phyloP scores from a whole-genome alignment of 1,284 basidiomycete species.

The Rhodotorula sp. region DNA sequence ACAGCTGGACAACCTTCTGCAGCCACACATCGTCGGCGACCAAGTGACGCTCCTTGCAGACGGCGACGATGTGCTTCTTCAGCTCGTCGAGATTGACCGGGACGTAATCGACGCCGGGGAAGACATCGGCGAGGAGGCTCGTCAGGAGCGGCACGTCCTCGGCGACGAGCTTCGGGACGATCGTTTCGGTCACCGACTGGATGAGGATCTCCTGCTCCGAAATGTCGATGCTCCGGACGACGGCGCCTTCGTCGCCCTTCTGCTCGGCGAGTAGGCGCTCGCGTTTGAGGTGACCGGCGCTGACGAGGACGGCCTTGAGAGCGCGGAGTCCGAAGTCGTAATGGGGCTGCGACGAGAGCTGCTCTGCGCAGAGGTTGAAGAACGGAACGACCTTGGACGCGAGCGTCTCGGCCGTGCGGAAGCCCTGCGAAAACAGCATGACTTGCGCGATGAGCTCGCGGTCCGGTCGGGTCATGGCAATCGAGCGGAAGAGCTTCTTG shows the following conservation, averaged over 20 bases:
- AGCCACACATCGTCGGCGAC: conserved; percentile 87
- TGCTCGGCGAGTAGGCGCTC: conserved; percentile 67
- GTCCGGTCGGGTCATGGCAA: conserved; percentile 99
- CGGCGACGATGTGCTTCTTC: conserved; percentile 76
- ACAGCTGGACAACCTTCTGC: conserved; percentile 93
- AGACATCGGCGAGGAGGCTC: conserved; percentile 91
- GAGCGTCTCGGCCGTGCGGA: conserved; percentile 91
- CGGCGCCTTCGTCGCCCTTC: conserved; percentile 49
- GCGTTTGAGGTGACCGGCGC: conserved; percentile 96
- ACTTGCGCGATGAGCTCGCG: conserved; percentile 98
- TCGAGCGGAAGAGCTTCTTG: conserved; percentile 88
- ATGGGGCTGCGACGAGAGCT: conserved; percentile 94
- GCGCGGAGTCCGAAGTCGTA: conserved; percentile 99
- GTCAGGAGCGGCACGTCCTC: conserved; percentile 94
- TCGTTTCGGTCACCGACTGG: conserved; percentile 98
- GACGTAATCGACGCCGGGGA: conserved; percentile 89
- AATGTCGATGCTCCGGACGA: conserved; percentile 51
- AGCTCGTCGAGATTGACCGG: conserved; percentile 86
- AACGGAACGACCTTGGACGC: conserved; percentile 98
- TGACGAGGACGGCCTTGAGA: conserved; percentile 92
- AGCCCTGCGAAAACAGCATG: conserved; percentile 98
- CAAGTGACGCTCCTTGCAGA: conserved; percentile 83
- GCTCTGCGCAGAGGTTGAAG: conserved; percentile 97
- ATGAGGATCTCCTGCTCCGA: conserved; percentile 96
- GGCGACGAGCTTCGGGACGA: conserved; percentile 96